Evolutionary conservation across 257 asterid genomes (phyloP), one percentile per base, ranked within the genome.

Genomic region (Solanum appendiculatum): DNA sequence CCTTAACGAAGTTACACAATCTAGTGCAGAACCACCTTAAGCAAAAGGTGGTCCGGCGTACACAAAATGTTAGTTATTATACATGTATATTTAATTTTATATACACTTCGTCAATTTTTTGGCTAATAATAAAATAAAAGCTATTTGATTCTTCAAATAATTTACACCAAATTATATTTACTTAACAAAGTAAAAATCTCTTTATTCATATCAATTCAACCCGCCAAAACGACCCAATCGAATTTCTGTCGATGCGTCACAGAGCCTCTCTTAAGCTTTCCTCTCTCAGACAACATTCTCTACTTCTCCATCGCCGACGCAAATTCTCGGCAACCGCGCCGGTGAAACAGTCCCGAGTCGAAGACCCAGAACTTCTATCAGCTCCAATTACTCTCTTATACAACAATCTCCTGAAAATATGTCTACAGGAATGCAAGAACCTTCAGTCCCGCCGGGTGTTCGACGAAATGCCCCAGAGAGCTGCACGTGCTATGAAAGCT

Each of bases 381-480:
- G 63, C 86, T 18, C 80, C 89, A 78, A 85, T 72, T 66, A 86
- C 74, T 33, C 66, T 51, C 34, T 18, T 58, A 31, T 88, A 88
- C 92, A 23, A 40, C 56, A 64, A 89, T 84, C 86, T 97, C 15
- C 27, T 88, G 7, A 29, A 90, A n/a, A 16, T 36, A 87, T 97
- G 96, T 85, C 63, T 91, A 68, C 89, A 80, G 15, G 91, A 94
- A 88, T 95, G 99, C 96, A 95, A 92, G 90, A 89, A 90, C 84
- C 60, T 94, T 40, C 96, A 92, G 87, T 78, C 92, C 88, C 92
- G 93, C 92, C 94, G 90, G 39, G 9, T 87, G 93, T 83, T 95
- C 95, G 96, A 93, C 88, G 92, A 86, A 93, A 88, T 89, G 93
- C 96, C 98, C 5, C 88, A 93, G 21, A 90, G 93, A 87, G 84